These are phyloP conservation scores for Linum usitatissimum DNA, from an alignment of 345 rosid species.

Conservation along the genomic window DNA sequence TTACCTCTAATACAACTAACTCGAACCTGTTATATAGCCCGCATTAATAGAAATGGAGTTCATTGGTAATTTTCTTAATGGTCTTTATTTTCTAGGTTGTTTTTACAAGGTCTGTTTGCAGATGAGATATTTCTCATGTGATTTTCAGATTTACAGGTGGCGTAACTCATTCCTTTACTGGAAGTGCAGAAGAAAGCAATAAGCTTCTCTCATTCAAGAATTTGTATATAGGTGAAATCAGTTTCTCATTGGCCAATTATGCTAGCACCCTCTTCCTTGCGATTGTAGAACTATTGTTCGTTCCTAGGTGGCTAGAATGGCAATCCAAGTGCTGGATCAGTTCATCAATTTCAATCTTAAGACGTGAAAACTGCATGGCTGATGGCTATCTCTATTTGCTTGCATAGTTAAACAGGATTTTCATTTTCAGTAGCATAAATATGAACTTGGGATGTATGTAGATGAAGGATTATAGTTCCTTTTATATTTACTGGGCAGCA, in stretches of 20 bases:
- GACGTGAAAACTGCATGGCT: neutral
- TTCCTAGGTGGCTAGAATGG: neutral
- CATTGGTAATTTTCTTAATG: neutral
- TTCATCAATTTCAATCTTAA: too few relatives aligned
- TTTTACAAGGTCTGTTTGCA: neutral
- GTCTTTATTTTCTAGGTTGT: neutral
- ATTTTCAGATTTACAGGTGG: conserved; percentile 60
- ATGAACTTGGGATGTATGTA: too few relatives aligned
- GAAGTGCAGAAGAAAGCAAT: conserved; percentile 55
- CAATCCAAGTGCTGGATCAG: too few relatives aligned
- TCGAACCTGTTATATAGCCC: neutral
- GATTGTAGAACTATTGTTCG: neutral
- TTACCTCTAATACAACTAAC: neutral
- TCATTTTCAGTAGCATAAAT: too few relatives aligned
- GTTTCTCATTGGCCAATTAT: neutral
- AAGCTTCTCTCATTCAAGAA: conserved; percentile 66
- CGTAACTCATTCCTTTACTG: conserved; percentile 92
- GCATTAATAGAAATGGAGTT: neutral
- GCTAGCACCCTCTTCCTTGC: conserved; percentile 6
- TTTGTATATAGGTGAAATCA: conserved; percentile 59
- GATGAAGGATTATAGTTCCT: too few relatives aligned
- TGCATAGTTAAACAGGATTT: neutral
- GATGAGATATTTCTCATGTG: conserved; percentile 5
- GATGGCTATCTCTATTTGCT: neutral
- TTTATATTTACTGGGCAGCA: too few relatives aligned